Percentiles rank a stretch among this genome's conserved stretches.
Evolutionary conservation across 345 rosid species (phyloP).

Genomic region (Syzygium jambos): DNA sequence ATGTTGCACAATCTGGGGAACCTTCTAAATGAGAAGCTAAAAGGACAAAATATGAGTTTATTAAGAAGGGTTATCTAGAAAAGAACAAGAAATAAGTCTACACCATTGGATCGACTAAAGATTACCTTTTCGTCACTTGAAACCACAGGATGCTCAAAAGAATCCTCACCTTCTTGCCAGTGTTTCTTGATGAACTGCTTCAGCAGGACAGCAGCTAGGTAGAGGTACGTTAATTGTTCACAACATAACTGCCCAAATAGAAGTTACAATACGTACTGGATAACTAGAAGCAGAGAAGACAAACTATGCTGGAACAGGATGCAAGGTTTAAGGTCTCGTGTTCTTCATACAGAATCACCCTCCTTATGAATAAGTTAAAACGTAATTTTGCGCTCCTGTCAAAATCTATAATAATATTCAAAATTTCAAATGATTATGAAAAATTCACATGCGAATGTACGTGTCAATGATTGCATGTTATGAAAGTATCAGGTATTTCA

Average conservation of each 20-base stretch:
- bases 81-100: not conserved
- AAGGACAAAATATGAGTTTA: not conserved
- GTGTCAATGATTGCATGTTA: not conserved
- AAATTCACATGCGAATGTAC: not conserved
- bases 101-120: not conserved
- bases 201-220: constrained; percentile 91
- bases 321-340: not conserved
- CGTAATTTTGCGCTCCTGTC: not conserved
- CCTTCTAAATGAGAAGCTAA: not conserved
- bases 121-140: constrained; percentile 69
- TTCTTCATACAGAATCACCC: not conserved
- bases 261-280: not conserved
- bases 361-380: not conserved
- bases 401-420: not conserved
- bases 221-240: constrained; percentile 40
- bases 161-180: constrained; percentile 85
- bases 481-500: not conserved
- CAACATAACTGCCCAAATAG: not conserved
- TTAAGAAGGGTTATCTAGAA: not conserved
- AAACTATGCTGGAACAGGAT: not conserved
- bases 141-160: constrained; percentile 67
- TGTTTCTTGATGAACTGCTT: constrained; percentile 86
- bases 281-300: not conserved
- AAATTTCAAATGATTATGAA: not conserved
- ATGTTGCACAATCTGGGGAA: not conserved